Conservation (phyloP, 768 basidiomycete species). For the Pleurotus sapidus region DNA sequence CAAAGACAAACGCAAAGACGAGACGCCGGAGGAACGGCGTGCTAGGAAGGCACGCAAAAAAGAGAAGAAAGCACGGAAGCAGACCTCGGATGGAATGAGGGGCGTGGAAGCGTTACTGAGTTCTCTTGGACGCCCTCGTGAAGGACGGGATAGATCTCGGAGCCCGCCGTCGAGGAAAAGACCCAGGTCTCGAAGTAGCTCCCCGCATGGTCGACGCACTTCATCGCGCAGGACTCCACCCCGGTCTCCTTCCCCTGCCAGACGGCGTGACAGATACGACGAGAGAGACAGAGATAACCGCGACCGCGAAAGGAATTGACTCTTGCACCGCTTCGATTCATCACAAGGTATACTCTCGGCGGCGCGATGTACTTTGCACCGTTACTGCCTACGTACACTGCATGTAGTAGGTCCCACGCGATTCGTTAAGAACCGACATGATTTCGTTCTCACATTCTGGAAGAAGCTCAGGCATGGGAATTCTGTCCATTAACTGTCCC, state of each 20-base stretch:
- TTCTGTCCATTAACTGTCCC: neutral
- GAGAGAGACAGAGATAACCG: neutral
- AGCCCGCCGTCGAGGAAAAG: slow-evolving; percentile 19
- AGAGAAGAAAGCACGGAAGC: slow-evolving; percentile 60
- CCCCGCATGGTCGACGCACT: neutral
- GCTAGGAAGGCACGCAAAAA: slow-evolving; percentile 74
- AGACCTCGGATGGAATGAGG: slow-evolving; percentile 58
- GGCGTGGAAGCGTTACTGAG: slow-evolving; percentile 68
- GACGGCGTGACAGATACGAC: slow-evolving; percentile 3
- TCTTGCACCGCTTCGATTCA: neutral
- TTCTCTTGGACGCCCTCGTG: slow-evolving; percentile 38
- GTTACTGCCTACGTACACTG: neutral
- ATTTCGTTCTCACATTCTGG: neutral
- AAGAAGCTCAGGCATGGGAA: neutral
- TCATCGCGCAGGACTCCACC: neutral
- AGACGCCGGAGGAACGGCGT: slow-evolving; percentile 76
- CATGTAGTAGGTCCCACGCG: neutral
- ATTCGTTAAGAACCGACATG: neutral
- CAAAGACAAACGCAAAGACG: slow-evolving; percentile 68
- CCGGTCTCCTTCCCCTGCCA: neutral
- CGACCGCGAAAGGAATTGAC: neutral
- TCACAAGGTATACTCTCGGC: neutral
- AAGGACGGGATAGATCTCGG: slow-evolving; percentile 15
- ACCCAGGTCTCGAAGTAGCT: slow-evolving; percentile 14
- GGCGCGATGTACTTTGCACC: neutral